Evolutionary conservation across 2,329 filamentous ascomycete genomes (phyloP).

Genomic region (Arthroderma sp.): DNA sequence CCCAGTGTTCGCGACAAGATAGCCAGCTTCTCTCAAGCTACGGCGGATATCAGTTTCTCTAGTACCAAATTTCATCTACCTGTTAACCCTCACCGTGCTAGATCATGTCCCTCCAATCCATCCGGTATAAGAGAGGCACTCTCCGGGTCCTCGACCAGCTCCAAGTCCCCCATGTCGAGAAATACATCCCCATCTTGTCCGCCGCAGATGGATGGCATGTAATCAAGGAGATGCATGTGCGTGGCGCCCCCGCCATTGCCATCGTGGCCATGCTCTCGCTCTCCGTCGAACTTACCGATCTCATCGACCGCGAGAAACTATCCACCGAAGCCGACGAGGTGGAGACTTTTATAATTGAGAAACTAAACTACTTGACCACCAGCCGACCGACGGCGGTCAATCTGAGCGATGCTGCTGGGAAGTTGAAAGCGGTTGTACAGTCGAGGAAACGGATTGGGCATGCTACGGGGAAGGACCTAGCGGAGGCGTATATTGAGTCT

Average conservation of each 20-base stretch:
- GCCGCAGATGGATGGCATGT: slow-evolving; percentile 51
- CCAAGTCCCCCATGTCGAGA: slow-evolving; percentile 45
- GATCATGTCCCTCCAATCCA: slow-evolving; percentile 38
- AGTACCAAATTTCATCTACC: too few species aligned
- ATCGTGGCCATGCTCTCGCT: slow-evolving; percentile 89
- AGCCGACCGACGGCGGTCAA: slow-evolving; percentile 93
- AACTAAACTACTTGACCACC: slow-evolving; percentile 73
- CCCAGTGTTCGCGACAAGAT: too few species aligned
- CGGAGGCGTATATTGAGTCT: slow-evolving; percentile 58
- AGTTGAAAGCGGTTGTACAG: slow-evolving; percentile 55
- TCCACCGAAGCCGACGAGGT: slow-evolving; percentile 48
- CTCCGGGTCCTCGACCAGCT: slow-evolving; percentile 52
- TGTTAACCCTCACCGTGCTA: too few species aligned
- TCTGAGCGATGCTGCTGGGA: slow-evolving; percentile 73
- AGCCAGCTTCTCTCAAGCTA: too few species aligned
- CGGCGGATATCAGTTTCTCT: too few species aligned
- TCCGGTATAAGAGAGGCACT: slow-evolving; percentile 43
- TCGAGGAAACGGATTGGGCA: slow-evolving; percentile 26
- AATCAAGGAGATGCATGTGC: slow-evolving; percentile 51
- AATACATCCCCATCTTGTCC: slow-evolving; percentile 41
- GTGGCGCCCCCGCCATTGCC: slow-evolving; percentile 83
- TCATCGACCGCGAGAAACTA: slow-evolving; percentile 23
- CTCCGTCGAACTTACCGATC: slow-evolving; percentile 62
- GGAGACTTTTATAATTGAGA: slow-evolving; percentile 53
- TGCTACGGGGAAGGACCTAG: slow-evolving; percentile 37